Evolutionary conservation across 352 stramenopile species (phyloP).

Genomic region (Paralagenidium karlingii): DNA sequence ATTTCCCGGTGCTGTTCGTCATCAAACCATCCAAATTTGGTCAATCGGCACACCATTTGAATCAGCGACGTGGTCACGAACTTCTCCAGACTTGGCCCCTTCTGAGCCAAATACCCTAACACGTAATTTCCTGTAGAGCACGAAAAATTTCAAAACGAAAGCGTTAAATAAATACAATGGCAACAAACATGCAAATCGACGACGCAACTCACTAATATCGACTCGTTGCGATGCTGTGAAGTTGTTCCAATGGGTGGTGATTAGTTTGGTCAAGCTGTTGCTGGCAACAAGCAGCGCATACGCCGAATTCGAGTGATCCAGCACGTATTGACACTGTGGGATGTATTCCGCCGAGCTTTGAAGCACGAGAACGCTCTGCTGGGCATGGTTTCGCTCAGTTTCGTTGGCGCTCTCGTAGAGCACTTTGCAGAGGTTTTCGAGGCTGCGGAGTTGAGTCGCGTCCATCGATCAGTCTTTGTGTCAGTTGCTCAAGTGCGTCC

Average conservation of each 20-base stretch:
- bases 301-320: constrained; percentile 92
- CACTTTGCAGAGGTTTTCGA: constrained; percentile 66
- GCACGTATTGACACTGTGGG: constrained; percentile 97
- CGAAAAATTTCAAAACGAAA: constrained; percentile 3
- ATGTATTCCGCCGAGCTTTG: constrained; percentile 95
- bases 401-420: constrained; percentile 73
- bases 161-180: constrained; percentile 1
- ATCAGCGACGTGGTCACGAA: constrained; percentile 94
- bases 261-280: constrained; percentile 94
- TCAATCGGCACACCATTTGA: constrained; percentile 96
- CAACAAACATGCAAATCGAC: neutral
- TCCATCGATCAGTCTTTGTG: too few relatives aligned
- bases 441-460: constrained; percentile 56
- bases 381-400: constrained; percentile 52
- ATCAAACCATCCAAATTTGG: constrained; percentile 99
- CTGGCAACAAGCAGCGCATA: constrained; percentile 95
- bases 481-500: too few relatives aligned
- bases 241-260: constrained; percentile 95
- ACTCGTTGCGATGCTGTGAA: constrained; percentile 78
- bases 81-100: constrained; percentile 88
- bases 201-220: constrained; percentile 77
- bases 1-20: constrained; percentile 94
- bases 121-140: constrained; percentile 91
- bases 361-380: constrained; percentile 74
- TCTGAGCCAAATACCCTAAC: constrained; percentile 93